Evolutionary conservation across 805 yeast species (phyloP), one percentile per base, ranked within the genome.

Genomic region (Nakazawaea peltata): DNA sequence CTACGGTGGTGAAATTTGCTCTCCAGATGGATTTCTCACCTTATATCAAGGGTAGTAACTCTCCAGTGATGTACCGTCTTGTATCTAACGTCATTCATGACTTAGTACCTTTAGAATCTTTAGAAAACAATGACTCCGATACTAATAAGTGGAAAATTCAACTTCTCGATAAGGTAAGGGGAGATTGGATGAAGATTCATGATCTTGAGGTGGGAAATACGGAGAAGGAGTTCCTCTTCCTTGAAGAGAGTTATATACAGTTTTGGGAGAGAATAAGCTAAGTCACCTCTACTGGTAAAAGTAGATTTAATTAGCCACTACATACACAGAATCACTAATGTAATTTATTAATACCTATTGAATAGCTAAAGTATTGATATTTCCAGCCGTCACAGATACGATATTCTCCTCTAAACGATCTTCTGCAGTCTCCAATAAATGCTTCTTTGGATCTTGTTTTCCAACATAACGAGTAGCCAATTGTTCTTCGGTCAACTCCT

Each of bases 401-500:
- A 92, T 79, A 54, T 92, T 94, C 35, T 85, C 92, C 59, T 92
- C 98, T 48, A 94, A 74, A 34, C 85, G 67, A 41, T 69, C 66
- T 45, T 85, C 94, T 9, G 95, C 94, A 1, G 94, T 83, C 44
- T 85, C 96, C 32, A 81, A 72, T 49, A 92, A 68, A 65, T 92
- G 99, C 65, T 90, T 92, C 76, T 94, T 92, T 28, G 99, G 99
- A 59, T 92, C 98, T 61, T 90, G 97, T 56, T 86, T 88, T 49
- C 99, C 99, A 25, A 92, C 97, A 53, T 90, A 94, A 55, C 98
- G 78, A 6, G 96, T 90, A 59, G 85, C 86, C 47, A 90, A 71
- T 58, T 88, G 92, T 27, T 85, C 95, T 50, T 83, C 94, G 30
- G 77, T 66, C 46, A 92, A 66, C 44, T 84, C 95, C 55, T 81